Base-by-base conservation (phyloP, 2,329 filamentous ascomycete genomes). In the Epichloe hybrida region DNA sequence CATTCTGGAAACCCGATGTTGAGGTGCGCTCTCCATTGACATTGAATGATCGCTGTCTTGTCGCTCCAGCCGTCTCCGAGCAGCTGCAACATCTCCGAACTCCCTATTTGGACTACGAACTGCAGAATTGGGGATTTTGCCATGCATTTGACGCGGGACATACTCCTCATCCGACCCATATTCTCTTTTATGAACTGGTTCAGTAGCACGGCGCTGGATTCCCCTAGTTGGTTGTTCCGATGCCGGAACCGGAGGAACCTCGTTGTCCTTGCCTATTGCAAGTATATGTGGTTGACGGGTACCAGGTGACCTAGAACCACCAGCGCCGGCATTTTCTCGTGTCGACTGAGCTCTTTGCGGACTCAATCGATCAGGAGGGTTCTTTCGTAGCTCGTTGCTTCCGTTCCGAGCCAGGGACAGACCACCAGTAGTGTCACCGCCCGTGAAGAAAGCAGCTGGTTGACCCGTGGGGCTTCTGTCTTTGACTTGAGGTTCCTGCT, bases 331-430 rank as follows among this genome's bases (percentile, higher is more conserved):
- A 50, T 74, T 73, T 3, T 69, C 66, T 34, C 73, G 71, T n/a
- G 60, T 61, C 37, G 37, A 37, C n/a, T 42, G 43, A 36, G 37
- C 15, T 48, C 48, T 38, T 21, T 72, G 67, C 47, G 63, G 65
- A 55, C 70, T 69, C 69, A 71, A 72, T 2, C 69, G 64, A 46
- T 80, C 76, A n/a, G 64, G 68, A 1, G 75, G 77, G 2, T 77
- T 72, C 54, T 81, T 82, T 59, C 69, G 74, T 37, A 80, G 64
- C 58, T 77, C 81, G 56, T 80, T 79, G 57, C 77, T 81, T n/a
- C 68, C 72, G 50, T 65, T 75, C 47, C 75, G 71, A 8, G 66
- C 61, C 36, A 73, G 56, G 52, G 69, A 65, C 48, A 69, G 66
- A 39, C 66, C 50, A 27, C 20, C 63, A 31, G 64, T 64, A 31